Evolutionary conservation across 2,329 filamentous ascomycete species (phyloP).

Genomic region (Pestalotiopsis sp.): DNA sequence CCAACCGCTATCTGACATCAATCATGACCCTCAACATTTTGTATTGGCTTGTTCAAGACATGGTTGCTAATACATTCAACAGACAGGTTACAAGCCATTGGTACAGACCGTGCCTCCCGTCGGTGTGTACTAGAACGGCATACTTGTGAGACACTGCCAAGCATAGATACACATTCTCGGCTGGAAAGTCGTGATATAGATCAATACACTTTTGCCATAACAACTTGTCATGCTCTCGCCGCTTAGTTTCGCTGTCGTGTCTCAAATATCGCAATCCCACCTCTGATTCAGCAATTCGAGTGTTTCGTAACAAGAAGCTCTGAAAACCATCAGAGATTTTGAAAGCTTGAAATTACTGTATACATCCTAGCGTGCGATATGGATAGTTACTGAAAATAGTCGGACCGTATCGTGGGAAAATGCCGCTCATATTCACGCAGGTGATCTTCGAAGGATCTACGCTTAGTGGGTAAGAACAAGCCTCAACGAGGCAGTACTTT

Average conservation of each 20-base stretch:
- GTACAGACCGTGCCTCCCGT: background rate
- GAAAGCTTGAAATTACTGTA: background rate
- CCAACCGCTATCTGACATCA: slow-evolving; percentile 80
- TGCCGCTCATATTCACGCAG: background rate
- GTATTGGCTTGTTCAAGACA: background rate
- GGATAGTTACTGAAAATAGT: background rate
- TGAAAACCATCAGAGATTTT: too few relatives aligned
- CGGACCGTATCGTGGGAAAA: background rate
- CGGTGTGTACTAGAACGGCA: too few relatives aligned
- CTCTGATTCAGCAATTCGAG: too few relatives aligned
- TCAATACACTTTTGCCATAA: too few relatives aligned
- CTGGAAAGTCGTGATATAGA: too few relatives aligned
- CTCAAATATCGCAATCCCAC: too few relatives aligned
- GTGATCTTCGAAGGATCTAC: background rate
- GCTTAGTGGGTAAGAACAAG: background rate
- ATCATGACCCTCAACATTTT: background rate
- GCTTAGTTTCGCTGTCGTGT: too few relatives aligned
- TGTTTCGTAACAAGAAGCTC: too few relatives aligned
- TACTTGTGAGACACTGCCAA: too few relatives aligned
- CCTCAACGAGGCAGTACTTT: background rate
- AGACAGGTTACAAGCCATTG: background rate
- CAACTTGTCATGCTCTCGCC: too few relatives aligned
- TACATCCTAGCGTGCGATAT: background rate
- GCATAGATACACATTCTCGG: too few relatives aligned
- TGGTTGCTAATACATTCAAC: background rate